Evolutionary conservation across 164 flowering plant species (phyloP), one percentile per base, ranked within the genome.

Genomic region (Buxus sempervirens): DNA sequence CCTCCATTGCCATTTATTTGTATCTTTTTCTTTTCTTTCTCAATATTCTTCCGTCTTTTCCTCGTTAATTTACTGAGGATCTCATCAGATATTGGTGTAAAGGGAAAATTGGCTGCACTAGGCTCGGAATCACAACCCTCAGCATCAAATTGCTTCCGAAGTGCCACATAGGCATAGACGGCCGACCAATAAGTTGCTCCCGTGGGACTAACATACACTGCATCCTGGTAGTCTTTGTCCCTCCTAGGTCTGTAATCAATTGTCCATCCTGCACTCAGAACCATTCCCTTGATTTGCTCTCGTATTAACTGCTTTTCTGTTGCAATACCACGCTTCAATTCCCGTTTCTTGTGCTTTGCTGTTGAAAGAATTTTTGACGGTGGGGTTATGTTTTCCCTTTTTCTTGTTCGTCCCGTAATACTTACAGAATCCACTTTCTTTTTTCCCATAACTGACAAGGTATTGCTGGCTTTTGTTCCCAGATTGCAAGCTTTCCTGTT

Each of bases 131-230:
- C 76, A 26, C 54, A 68, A 45, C 73, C 78, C n/a, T 82, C 90
- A 41, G 72, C 82, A 38, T 75, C 81, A 41, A 74, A 51, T 69
- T 85, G 89, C 80, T 87, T 85, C 60, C 79, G 82, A 65, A 87
- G 78, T 42, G 88, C 91, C 70, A 85, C 88, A 82, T 89, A 87
- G 23, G 94, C 94, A 77, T 87, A 87, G 49, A 83, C 77, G 64
- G 87, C 83, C 7, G 95, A 87, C 91, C 95, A 89, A 60, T 79
- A 86, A 5, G 85, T 86, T 6, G 88, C 85, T 55, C 95, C 95
- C 7, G 77, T 10, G 16, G 89, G 88, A 64, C 74, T 84, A 41
- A 86, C 71, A 62, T 87, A 89, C 54, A 89, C 91, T 5, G 91
- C 86, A 84, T 87, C 95, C n/a, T 75, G 68, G 67, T 89, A 89